Evolutionary conservation across 208 protist species (phyloP).

Genomic region (Leishmania braziliensis): DNA sequence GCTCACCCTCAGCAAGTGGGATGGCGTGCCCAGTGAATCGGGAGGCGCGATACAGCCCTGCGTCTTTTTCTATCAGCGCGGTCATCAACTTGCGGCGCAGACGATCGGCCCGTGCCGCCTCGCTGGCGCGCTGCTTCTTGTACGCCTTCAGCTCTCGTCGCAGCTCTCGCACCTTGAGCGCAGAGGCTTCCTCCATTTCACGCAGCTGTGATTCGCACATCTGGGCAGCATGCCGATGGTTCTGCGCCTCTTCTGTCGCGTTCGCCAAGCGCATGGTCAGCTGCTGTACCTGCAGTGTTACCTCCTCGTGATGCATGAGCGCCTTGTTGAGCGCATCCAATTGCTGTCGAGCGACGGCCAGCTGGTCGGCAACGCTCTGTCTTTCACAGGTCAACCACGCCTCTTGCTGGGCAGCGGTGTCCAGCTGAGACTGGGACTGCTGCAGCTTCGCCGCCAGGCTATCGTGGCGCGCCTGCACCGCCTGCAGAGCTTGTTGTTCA

Average conservation of each 20-base stretch:
- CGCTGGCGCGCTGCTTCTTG: slow-evolving; percentile 47
- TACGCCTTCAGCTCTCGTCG: slow-evolving; percentile 53
- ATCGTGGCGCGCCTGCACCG: slow-evolving; percentile 22
- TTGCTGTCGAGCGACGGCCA: slow-evolving; percentile 46
- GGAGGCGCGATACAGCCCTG: slow-evolving; percentile 18
- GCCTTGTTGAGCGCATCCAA: slow-evolving; percentile 49
- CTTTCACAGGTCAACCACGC: slow-evolving; percentile 57
- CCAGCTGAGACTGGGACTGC: slow-evolving; percentile 34
- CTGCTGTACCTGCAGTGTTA: slow-evolving; percentile 50
- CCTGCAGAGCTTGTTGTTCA: slow-evolving; percentile 11
- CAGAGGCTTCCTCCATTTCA: slow-evolving; percentile 60
- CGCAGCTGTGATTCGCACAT: slow-evolving; percentile 36
- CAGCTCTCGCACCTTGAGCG: slow-evolving; percentile 39
- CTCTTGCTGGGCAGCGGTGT: slow-evolving; percentile 57
- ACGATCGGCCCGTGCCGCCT: slow-evolving; percentile 48
- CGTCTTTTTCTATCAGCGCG: slow-evolving; percentile 58
- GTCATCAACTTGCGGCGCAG: slow-evolving; percentile 65
- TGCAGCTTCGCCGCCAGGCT: slow-evolving; percentile 32
- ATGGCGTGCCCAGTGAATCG: not conserved
- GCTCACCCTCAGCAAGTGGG: slow-evolving; percentile 3
- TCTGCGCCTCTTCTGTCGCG: slow-evolving; percentile 49
- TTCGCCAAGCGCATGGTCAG: slow-evolving; percentile 50
- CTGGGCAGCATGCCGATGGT: slow-evolving; percentile 41
- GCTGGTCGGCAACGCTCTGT: slow-evolving; percentile 43
- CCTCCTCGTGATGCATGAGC: slow-evolving; percentile 33